phyloP scores from a whole-genome alignment of 129 eudicot genomes.

The Sambucus nigra region DNA sequence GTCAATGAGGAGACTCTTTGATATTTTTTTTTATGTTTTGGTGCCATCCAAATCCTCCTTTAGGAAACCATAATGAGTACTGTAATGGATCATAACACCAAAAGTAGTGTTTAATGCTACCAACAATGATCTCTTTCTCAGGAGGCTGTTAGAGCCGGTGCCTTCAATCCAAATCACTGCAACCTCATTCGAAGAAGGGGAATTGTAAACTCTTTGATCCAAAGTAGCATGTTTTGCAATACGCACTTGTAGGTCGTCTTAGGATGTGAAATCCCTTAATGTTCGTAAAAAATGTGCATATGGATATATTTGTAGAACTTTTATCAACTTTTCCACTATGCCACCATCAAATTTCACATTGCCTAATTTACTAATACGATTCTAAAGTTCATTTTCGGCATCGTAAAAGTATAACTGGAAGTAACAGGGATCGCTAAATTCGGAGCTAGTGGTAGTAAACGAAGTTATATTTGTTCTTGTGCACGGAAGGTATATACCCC shows the following conservation, averaged over 20 bases:
- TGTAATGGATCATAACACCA: neutral
- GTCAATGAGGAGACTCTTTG: too few relatives aligned
- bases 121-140: neutral
- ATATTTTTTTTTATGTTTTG: neutral
- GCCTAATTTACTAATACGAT: neutral
- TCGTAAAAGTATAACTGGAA: neutral
- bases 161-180: neutral
- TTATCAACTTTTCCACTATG: neutral
- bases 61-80: neutral
- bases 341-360: neutral
- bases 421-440: neutral
- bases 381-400: neutral
- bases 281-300: neutral
- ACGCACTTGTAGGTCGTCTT: neutral
- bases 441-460: neutral
- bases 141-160: neutral
- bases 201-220: neutral
- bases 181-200: neutral
- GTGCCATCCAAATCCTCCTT: neutral
- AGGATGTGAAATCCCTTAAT: neutral
- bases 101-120: neutral
- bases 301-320: neutral
- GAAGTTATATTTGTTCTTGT: neutral
- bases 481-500: neutral
- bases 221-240: neutral